Evolutionary conservation across 257 asterid species (phyloP).

Genomic region (Solanum tacnaense): DNA sequence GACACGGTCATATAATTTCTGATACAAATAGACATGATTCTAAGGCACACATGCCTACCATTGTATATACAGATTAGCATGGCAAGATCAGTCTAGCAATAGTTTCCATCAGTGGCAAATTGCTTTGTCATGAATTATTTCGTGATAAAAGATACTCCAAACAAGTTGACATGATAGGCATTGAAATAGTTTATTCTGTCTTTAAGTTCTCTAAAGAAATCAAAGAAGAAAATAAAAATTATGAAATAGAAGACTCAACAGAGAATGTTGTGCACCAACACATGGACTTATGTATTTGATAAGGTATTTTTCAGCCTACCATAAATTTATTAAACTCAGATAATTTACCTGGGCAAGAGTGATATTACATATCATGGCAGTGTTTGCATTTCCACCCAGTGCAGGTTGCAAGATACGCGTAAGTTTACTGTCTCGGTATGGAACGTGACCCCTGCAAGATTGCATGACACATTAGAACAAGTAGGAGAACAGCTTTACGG

Average conservation of each 20-base stretch:
- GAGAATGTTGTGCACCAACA: background rate
- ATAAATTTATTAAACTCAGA: background rate
- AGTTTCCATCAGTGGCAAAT: background rate
- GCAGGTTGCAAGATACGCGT: constrained; percentile 97
- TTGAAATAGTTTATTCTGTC: background rate
- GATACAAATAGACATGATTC: background rate
- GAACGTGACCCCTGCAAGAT: constrained; percentile 89
- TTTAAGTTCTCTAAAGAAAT: background rate
- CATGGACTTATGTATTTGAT: background rate
- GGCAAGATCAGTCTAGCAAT: background rate
- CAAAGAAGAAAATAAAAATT: background rate
- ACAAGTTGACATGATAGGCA: background rate
- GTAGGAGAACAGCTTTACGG: background rate
- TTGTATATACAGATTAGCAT: background rate
- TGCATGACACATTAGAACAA: constrained; percentile 5
- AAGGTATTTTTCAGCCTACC: background rate
- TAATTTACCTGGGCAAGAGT: constrained; percentile 90
- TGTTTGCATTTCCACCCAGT: constrained; percentile 94
- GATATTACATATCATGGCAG: constrained; percentile 95
- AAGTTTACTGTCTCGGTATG: constrained; percentile 96
- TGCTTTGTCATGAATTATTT: background rate
- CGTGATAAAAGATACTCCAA: background rate
- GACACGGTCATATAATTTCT: background rate
- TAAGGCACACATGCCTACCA: background rate
- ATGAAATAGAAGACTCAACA: background rate